Percentiles rank a stretch among this genome's conserved stretches.
These are phyloP conservation scores for Dactylellina cionopaga DNA, from an alignment of 2,329 filamentous ascomycete species.

Conservation along the genomic window DNA sequence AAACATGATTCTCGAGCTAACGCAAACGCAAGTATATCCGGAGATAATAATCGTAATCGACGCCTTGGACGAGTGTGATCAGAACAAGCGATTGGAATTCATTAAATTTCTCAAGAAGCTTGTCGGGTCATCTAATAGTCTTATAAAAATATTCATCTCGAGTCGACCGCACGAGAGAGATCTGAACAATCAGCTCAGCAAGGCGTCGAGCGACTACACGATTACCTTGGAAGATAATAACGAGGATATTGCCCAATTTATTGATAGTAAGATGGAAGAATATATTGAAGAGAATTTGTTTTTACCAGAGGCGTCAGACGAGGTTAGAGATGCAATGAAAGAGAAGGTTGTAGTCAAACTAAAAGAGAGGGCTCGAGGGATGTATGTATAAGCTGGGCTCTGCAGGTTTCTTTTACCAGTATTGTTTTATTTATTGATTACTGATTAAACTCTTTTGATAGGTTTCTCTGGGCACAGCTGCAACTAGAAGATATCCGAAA, in stretches of 20 bases:
- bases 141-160: constrained; percentile 60
- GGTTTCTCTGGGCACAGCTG: constrained; percentile 54
- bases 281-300: neutral
- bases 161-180: constrained; percentile 45
- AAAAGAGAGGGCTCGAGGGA: constrained; percentile 30
- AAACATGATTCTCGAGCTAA: constrained; percentile 53
- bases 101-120: constrained; percentile 57
- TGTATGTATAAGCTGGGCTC: constrained; percentile 43
- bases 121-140: constrained; percentile 53
- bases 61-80: constrained; percentile 60
- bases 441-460: too few relatives aligned
- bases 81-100: constrained; percentile 55
- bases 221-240: constrained; percentile 18
- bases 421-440: too few relatives aligned
- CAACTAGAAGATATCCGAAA: constrained; percentile 51
- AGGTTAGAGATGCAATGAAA: constrained; percentile 7
- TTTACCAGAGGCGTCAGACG: neutral
- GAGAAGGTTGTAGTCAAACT: constrained; percentile 25
- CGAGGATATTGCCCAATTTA: constrained; percentile 20
- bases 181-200: constrained; percentile 55
- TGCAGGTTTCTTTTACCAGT: too few relatives aligned
- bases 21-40: constrained; percentile 57
- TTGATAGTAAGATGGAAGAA: neutral
- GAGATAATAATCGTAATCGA: constrained; percentile 60
- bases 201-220: constrained; percentile 54